Evolutionary conservation across 257 asterid species (phyloP), one percentile per base, ranked within the genome.

Genomic region (Nicotiana sylvestris): DNA sequence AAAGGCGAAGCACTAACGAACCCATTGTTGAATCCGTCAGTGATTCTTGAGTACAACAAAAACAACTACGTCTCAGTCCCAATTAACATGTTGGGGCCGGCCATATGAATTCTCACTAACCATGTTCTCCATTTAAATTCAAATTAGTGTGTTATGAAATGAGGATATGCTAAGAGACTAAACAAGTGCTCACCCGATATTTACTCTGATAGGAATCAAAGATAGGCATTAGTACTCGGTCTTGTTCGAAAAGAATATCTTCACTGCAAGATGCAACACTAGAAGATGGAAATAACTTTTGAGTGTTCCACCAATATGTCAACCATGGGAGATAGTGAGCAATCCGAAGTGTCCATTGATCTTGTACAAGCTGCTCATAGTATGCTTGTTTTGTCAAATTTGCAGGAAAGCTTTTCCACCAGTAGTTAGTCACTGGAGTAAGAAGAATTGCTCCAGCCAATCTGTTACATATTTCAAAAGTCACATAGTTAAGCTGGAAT

Each of bases 251-350:
- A 1, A 89, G 70, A 56, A 89, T n/a, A 7, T 39, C 74, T 17
- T 85, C 91, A 78, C 82, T 84, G 58, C 5, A 18, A 82, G 83
- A 82, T 32, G 92, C 58, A 65, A 88, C 89, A 74, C 91, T 82
- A 5, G 62, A 53, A 39, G 76, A 17, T 7, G 98, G 95, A 88
- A 96, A 94, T 3, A 88, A 74, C 29, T 88, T 93, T 85, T 94
- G 99, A 77, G 98, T 90, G 89, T 91, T 94, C 99, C 99, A 96
- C 99, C 95, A 96, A 85, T 92, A 88, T 74, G 91, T 90, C 81
- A 96, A 93, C 99, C 98, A 94, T 12, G 99, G 98, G 60, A 86
- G 8, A 83, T 93, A 81, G 79, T 93, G 97, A 82, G 92, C 86
- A 74, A 96, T 91, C 43, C 98, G 93, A 46, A 92, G 49, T 43